These are phyloP conservation scores for Phytopythium oedochilum DNA, from an alignment of 352 stramenopile species.

Conservation along the genomic window DNA sequence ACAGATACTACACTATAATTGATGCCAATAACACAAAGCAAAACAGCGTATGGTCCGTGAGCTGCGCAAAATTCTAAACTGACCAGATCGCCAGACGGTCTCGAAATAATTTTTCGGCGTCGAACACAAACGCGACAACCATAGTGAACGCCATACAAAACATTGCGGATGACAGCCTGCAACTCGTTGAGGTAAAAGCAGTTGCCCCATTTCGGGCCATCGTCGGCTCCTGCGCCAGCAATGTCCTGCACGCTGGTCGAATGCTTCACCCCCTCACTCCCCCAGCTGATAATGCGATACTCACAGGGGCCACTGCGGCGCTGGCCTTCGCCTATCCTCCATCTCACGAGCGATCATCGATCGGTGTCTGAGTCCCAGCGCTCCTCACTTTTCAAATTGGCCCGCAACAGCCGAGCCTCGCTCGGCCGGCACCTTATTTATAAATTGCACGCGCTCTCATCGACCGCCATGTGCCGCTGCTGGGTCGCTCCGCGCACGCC, in stretches of 20 bases:
- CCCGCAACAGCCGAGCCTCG: background rate
- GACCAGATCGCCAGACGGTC: background rate
- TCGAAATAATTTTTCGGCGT: slow-evolving; percentile 6
- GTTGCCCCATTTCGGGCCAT: background rate
- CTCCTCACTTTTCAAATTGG: slow-evolving; percentile 3
- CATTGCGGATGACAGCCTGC: background rate
- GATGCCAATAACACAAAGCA: too few relatives aligned
- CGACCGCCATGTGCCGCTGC: slow-evolving; percentile 18
- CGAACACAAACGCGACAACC: background rate
- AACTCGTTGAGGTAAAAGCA: background rate
- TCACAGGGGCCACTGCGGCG: background rate
- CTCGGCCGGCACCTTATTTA: slow-evolving; percentile 3
- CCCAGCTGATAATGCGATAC: slow-evolving; percentile 2
- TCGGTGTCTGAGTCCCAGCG: background rate
- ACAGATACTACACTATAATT: too few relatives aligned
- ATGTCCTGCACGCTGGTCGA: background rate
- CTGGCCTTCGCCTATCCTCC: background rate
- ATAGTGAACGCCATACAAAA: background rate
- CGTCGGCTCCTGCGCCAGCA: background rate
- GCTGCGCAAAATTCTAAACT: background rate
- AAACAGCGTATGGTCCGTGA: background rate
- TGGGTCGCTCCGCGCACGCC: slow-evolving; percentile 27
- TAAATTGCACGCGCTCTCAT: background rate
- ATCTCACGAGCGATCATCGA: background rate
- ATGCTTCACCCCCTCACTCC: background rate